A percentile compares a stretch with the other conserved stretches of the same genome.
Evolutionary conservation across 2,329 filamentous ascomycete species (phyloP).

Genomic region (Colletotrichum phormii): DNA sequence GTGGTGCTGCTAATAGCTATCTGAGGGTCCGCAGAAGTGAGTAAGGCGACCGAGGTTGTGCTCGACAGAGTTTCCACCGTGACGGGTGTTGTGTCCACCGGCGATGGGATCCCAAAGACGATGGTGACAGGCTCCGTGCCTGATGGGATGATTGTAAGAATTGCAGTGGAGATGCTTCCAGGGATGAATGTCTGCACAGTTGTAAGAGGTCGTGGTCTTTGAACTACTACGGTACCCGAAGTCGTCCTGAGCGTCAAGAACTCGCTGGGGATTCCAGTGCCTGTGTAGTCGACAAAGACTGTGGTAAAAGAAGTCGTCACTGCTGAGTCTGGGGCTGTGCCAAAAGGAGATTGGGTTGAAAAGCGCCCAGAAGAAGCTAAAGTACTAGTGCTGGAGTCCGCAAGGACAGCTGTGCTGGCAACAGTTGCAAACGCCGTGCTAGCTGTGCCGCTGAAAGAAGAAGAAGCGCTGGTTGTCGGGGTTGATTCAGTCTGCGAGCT

Average conservation of each 20-base stretch:
- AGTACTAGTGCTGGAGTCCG: neutral
- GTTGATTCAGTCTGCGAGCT: neutral
- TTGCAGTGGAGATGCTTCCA: neutral
- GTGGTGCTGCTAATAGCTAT: neutral
- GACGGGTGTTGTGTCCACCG: neutral
- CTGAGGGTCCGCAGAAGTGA: neutral
- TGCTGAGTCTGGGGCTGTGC: neutral
- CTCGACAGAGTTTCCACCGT: neutral
- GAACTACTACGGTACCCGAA: neutral
- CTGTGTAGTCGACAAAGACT: slow-evolving; percentile 8
- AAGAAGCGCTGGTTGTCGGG: neutral
- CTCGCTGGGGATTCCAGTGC: neutral
- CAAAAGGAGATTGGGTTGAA: neutral
- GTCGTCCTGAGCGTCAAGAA: neutral
- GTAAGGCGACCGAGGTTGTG: neutral
- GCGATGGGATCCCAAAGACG: neutral
- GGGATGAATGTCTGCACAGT: neutral
- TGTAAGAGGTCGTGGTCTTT: neutral
- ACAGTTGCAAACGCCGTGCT: neutral
- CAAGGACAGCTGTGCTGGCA: neutral
- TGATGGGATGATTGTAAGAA: neutral
- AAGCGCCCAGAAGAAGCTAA: neutral
- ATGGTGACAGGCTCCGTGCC: slow-evolving; percentile 18
- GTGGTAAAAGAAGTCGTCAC: slow-evolving; percentile 10
- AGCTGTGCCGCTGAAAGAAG: neutral